phyloP scores from a whole-genome alignment of 2,329 filamentous ascomycete species.

The Diaporthe capsici region DNA sequence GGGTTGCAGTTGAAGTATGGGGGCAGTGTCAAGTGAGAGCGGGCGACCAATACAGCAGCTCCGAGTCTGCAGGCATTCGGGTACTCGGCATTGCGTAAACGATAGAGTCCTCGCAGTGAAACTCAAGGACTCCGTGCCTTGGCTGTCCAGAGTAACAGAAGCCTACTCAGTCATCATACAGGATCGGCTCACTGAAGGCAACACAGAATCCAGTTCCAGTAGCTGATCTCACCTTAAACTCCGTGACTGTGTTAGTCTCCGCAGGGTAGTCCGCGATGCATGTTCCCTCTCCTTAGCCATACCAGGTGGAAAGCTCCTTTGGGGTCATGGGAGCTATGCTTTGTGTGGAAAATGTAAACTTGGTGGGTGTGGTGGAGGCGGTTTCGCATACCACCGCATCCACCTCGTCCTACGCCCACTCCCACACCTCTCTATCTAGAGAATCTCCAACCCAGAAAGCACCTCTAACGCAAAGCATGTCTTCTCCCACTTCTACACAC shows the following conservation, averaged over 20 bases:
- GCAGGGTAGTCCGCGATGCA: background rate
- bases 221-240: background rate
- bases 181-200: background rate
- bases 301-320: background rate
- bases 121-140: background rate
- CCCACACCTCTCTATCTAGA: background rate
- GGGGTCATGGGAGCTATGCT: background rate
- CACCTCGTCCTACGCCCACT: background rate
- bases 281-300: background rate
- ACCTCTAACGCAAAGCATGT: too few relatives aligned
- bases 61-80: background rate
- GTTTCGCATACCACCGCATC: background rate
- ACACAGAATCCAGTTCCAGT: background rate
- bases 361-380: background rate
- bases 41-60: background rate
- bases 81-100: background rate
- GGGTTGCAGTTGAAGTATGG: background rate
- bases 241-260: background rate
- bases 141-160: background rate
- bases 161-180: background rate
- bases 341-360: background rate
- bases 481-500: background rate
- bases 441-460: background rate
- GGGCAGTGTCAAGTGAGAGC: background rate
- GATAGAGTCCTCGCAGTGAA: background rate